Percentiles rank a stretch among this genome's conserved stretches.
Conservation (phyloP, 2,329 filamentous ascomycete genomes). For the Cercospora sp. region DNA sequence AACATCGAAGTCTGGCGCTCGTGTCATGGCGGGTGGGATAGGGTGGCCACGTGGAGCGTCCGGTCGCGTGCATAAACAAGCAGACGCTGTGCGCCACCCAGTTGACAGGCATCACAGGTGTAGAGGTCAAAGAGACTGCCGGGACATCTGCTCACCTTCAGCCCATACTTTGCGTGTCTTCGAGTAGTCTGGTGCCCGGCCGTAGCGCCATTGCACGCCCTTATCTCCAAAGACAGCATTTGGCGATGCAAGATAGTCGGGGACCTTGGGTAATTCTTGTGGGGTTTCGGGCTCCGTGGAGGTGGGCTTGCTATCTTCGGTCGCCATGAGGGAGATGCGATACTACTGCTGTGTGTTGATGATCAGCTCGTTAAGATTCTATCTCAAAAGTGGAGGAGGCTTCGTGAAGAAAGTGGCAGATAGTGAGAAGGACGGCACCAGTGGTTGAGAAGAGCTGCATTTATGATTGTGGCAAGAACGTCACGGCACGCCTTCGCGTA, state of each 20-base stretch:
- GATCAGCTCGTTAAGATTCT: neutral
- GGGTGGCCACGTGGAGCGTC: conserved; percentile 14
- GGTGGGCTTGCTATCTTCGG: conserved; percentile 28
- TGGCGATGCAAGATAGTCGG: conserved; percentile 61
- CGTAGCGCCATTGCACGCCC: conserved; percentile 61
- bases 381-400: neutral
- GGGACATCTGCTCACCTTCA: conserved; percentile 51
- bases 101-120: conserved; percentile 8
- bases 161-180: conserved; percentile 62
- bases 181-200: conserved; percentile 61
- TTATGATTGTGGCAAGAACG: conserved; percentile 17
- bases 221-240: conserved; percentile 59
- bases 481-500: conserved; percentile 18
- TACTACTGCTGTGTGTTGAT: neutral
- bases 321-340: conserved; percentile 29
- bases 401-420: neutral
- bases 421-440: neutral
- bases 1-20: conserved; percentile 3
- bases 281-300: conserved; percentile 19
- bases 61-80: conserved; percentile 3
- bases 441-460: conserved; percentile 14
- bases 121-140: neutral
- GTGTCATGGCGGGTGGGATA: conserved; percentile 7
- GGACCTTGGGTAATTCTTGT: conserved; percentile 44
- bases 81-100: neutral